Percentiles rank a stretch among this genome's conserved stretches.
Evolutionary conservation across 768 basidiomycete species (phyloP).

Genomic region (Russula brevipes): DNA sequence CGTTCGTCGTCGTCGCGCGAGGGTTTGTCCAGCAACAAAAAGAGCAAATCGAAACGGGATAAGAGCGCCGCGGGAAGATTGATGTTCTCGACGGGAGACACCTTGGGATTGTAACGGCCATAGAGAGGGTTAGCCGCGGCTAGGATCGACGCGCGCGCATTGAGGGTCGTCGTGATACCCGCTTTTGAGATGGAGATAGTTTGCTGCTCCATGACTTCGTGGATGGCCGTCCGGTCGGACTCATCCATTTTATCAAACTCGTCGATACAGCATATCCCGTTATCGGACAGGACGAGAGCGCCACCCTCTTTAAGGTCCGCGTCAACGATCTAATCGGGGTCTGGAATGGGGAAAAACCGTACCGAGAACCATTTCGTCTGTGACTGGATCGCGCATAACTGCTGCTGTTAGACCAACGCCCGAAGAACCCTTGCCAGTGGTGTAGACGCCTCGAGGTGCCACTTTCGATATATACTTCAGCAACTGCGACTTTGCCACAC

Average conservation of each 20-base stretch:
- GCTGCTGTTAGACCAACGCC: slow-evolving; percentile 98
- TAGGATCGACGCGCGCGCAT: slow-evolving; percentile 94
- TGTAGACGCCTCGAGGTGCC: slow-evolving; percentile 95
- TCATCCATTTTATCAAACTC: slow-evolving; percentile 99
- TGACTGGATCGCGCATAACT: slow-evolving; percentile 98
- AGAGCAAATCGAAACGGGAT: slow-evolving; percentile 93
- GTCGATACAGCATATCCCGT: slow-evolving; percentile 99
- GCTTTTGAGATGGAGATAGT: slow-evolving; percentile 99
- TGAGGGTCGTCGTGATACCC: slow-evolving; percentile 96
- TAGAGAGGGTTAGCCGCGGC: slow-evolving; percentile 98
- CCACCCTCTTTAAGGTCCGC: slow-evolving; percentile 73
- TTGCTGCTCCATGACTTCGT: slow-evolving; percentile 99
- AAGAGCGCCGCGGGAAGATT: slow-evolving; percentile 95
- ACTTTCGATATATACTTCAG: slow-evolving; percentile 99
- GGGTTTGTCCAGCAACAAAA: slow-evolving; percentile 96
- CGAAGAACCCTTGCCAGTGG: slow-evolving; percentile 96
- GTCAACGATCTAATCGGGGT: slow-evolving; percentile 7
- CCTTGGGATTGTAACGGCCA: slow-evolving; percentile 95
- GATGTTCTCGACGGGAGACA: slow-evolving; percentile 98
- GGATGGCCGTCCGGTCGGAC: slow-evolving; percentile 92
- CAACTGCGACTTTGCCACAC: slow-evolving; percentile 96
- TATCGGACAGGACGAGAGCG: slow-evolving; percentile 97
- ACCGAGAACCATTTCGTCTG: slow-evolving; percentile 99
- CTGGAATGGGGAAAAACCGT: slow-evolving; percentile 31
- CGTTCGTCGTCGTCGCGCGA: slow-evolving; percentile 92